Evolutionary conservation across 805 yeast genomes (phyloP).

Genomic region (Kazachstania bromeliacearum): DNA sequence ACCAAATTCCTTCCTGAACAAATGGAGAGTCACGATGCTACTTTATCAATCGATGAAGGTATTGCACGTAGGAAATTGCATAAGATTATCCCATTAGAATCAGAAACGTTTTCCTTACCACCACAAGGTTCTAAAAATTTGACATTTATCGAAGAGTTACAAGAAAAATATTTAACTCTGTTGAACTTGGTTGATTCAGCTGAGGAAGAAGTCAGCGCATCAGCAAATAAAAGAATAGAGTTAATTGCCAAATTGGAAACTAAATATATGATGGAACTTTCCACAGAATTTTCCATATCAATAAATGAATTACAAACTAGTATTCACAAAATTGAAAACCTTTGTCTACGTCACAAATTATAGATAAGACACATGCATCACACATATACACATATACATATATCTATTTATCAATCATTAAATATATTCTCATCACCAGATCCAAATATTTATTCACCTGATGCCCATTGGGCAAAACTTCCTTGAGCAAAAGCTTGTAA

Average conservation of each 20-base stretch:
- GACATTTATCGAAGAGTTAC: constrained; percentile 17
- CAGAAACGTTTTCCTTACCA: constrained; percentile 1
- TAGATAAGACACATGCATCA: not conserved
- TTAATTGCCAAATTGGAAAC: constrained; percentile 11
- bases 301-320: constrained; percentile 8
- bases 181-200: constrained; percentile 8
- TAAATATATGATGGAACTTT: constrained; percentile 8
- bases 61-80: constrained; percentile 25
- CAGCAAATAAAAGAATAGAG: constrained; percentile 1
- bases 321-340: constrained; percentile 8
- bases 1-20: constrained; percentile 14
- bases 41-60: constrained; percentile 20
- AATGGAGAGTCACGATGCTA: constrained; percentile 6
- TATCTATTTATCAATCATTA: not conserved
- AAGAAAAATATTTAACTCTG: constrained; percentile 17
- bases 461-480: constrained; percentile 30
- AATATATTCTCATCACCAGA: not conserved
- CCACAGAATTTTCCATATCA: constrained; percentile 13
- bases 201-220: not conserved
- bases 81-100: constrained; percentile 19
- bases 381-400: constrained; percentile 1
- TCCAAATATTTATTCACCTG: constrained; percentile 19
- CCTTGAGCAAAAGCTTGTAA: constrained; percentile 28
- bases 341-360: constrained; percentile 3
- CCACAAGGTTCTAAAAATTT: not conserved